Conservation (phyloP, 768 basidiomycete species). For the Infundibulicybe gibba region DNA sequence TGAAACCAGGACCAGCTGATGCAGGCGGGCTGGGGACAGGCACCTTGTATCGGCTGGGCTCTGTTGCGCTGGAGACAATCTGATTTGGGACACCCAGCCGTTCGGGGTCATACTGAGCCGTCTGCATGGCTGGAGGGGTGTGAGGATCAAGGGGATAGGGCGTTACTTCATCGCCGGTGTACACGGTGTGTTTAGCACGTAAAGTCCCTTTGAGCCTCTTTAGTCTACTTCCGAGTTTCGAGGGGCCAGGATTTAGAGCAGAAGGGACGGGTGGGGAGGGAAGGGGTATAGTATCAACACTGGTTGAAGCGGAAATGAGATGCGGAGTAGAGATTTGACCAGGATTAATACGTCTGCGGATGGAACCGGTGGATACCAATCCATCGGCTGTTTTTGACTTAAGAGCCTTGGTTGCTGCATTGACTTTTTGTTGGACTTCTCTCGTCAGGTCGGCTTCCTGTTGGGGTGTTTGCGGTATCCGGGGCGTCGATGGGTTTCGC, state of each 20-base stretch:
- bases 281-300: conserved; percentile 64
- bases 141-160: conserved; percentile 39
- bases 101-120: conserved; percentile 36
- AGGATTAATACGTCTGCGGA: conserved; percentile 57
- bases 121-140: conserved; percentile 32
- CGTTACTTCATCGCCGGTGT: conserved; percentile 45
- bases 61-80: conserved; percentile 41
- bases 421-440: conserved; percentile 66
- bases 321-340: conserved; percentile 65
- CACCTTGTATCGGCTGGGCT: conserved; percentile 51
- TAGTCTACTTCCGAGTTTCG: conserved; percentile 71
- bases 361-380: conserved; percentile 32
- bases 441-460: conserved; percentile 54
- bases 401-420: conserved; percentile 62
- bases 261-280: conserved; percentile 47
- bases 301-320: conserved; percentile 63
- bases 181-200: conserved; percentile 41
- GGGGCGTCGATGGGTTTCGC: conserved; percentile 41
- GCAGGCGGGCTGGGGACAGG: conserved; percentile 62
- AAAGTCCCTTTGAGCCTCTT: conserved; percentile 69
- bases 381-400: conserved; percentile 40
- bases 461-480: conserved; percentile 36
- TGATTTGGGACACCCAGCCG: conserved; percentile 32
- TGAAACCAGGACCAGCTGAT: conserved; percentile 69
- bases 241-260: conserved; percentile 37